phyloP scores from a whole-genome alignment of 2,329 filamentous ascomycete genomes.

The Penicillium sumatraense region DNA sequence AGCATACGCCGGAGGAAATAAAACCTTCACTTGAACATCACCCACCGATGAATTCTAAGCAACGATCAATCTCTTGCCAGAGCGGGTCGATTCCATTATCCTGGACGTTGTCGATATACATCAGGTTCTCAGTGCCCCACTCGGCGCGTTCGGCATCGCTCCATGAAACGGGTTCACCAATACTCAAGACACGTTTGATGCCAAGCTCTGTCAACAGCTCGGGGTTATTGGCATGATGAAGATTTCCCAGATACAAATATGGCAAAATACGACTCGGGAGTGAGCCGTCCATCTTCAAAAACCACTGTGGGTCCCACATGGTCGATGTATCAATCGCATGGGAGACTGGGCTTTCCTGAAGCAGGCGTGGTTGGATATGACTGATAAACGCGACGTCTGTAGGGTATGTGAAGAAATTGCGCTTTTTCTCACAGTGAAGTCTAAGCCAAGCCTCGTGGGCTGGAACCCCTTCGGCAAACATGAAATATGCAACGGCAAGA shows the following conservation, averaged over 20 bases:
- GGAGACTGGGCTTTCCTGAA: constrained; percentile 56
- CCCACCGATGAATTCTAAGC: constrained; percentile 90
- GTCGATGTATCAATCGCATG: constrained; percentile 28
- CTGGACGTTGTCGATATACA: constrained; percentile 83
- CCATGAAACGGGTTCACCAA: constrained; percentile 89
- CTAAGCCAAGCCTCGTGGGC: constrained; percentile 86
- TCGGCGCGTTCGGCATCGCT: constrained; percentile 67
- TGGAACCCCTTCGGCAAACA: constrained; percentile 82
- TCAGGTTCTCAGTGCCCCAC: constrained; percentile 79
- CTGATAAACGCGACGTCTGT: constrained; percentile 85
- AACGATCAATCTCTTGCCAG: constrained; percentile 81
- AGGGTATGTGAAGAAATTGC: constrained; percentile 96
- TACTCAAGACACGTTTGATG: constrained; percentile 85
- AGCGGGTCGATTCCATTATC: constrained; percentile 96
- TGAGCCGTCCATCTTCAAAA: constrained; percentile 82
- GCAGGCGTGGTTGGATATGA: constrained; percentile 73
- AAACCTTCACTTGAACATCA: constrained; percentile 16
- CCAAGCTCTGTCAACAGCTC: constrained; percentile 78
- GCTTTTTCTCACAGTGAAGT: constrained; percentile 76
- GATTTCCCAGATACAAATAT: constrained; percentile 95
- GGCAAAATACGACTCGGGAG: constrained; percentile 85
- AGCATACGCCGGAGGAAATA: background rate
- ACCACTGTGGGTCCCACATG: constrained; percentile 71
- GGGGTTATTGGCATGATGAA: constrained; percentile 92
- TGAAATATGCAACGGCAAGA: constrained; percentile 87